Base-by-base conservation (phyloP, 495 filamentous ascomycete species). In the Tetracladium setigerum region DNA sequence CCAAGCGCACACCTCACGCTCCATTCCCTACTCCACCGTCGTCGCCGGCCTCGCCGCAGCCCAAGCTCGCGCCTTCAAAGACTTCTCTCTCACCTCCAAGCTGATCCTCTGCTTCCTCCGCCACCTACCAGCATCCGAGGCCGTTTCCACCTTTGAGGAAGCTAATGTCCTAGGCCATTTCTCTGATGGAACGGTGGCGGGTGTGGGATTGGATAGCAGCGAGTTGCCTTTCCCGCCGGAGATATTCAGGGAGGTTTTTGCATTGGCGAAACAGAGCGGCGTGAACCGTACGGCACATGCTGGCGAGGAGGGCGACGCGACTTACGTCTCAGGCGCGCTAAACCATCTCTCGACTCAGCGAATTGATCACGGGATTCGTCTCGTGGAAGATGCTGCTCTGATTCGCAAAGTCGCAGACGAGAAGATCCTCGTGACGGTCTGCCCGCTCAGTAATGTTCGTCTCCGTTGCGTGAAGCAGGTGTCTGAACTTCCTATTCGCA, bases 281-380 rank as follows among this genome's bases (percentile, higher is more conserved):
- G 72, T 89, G 30, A 65, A 65, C 11, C 63, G 78, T 10, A 89
- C 84, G 0, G 79, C 82, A 14, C 84, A 89, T 62, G 84, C 82
- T 2, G 84, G 85, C 35, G 84, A 89, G 56, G 86, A 89, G 63
- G 84, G 83, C 5, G 81, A 85, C 22, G 65, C 79, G 5, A 64
- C 62, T 11, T 88, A 86, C 57, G 82, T 89, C 46, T 57, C 62
- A n/a, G 67, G 67, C 12, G 83, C 86, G 9, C 62, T 89, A 27
- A 77, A 79, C 45, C 35, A 59, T 14, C 67, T 86, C 38, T 65
- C 68, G 4, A 72, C 77, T 6, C 57, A 67, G 55, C 72, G 86
- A 2, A 84, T 89, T 46, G 86, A 89, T 54, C 83, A 91, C 55
- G 84, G 85, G 0, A 78, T 88, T 46, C 70, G 73, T 4, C 62